Conservation (phyloP, 176 grass and related monocot species). For the Hordeum marinum region DNA sequence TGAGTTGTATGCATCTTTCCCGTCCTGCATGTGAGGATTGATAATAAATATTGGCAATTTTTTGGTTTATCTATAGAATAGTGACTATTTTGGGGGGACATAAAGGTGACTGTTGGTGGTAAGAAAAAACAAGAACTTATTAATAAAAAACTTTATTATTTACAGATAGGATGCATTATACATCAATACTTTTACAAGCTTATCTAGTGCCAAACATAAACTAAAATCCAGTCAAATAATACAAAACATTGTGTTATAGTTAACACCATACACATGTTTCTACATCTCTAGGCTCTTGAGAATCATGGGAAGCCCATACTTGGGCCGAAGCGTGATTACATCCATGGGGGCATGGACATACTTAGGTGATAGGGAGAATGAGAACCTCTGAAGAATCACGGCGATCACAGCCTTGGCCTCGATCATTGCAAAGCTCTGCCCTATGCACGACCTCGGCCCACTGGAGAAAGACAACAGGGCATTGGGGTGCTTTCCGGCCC, state of each 20-base stretch:
- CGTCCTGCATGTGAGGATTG: background rate
- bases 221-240: background rate
- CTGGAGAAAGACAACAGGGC: constrained; percentile 34
- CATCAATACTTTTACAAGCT: background rate
- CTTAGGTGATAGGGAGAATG: constrained; percentile 27
- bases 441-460: constrained; percentile 41
- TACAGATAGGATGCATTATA: background rate
- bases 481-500: constrained; percentile 32
- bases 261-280: background rate
- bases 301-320: constrained; percentile 33
- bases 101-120: too few species aligned
- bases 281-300: constrained; percentile 7
- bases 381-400: constrained; percentile 39
- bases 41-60: background rate
- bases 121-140: background rate
- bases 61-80: too few species aligned
- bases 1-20: background rate
- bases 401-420: constrained; percentile 42
- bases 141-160: background rate
- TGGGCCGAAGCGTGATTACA: constrained; percentile 15
- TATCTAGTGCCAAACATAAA: background rate
- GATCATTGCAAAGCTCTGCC: constrained; percentile 51
- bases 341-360: constrained; percentile 26
- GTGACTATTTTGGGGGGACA: too few species aligned
- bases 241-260: background rate